Base-by-base conservation (phyloP, 2,329 filamentous ascomycete species). In the Hansfordia pulvinata region DNA sequence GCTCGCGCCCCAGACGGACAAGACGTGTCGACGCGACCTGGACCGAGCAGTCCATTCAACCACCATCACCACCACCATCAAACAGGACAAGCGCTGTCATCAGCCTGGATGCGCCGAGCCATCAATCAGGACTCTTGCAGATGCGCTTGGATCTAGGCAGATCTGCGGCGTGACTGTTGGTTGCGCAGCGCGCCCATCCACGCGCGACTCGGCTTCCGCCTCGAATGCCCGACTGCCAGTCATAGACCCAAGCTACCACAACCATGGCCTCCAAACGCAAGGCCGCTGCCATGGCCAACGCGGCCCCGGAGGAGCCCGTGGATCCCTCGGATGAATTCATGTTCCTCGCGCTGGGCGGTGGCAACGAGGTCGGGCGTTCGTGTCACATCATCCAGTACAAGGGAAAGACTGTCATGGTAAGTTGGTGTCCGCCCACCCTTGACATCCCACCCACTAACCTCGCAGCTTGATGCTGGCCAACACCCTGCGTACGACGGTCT, bases 331-430 rank as follows among this genome's bases (percentile, higher is more conserved):
- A 98, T 48, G 85, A 96, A 61, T 70, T 98, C 31, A 81, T 85
- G 59, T 98, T 98, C 46, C 69, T 93, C 29, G 92, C 84, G 43
- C 62, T 98, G 19, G 90, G 90, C 34, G 90, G 90, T 34, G 90
- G 90, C 40, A 96, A 94, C 52, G 90, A 98, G 56, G 90, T 98
- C 35, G 90, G 90, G 28, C 70, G 90, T 38, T 96, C 90, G 38
- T 96, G 90, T 53, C 90, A 98, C 50, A 93, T 98, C 42, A 76
- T 98, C 33, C 85, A 96, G 47, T 98, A 98, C 69, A 98, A 96
- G 58, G 90, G 90, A 35, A 98, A 98, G 56, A 96, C 88, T 5
- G 84, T 98, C 40, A 98, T 98, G 90, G 85, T 92, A 61, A 40
- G 72, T 50, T 11, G 42, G 45, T 27, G 5, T 12, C n/a, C n/a